A percentile compares a stretch with the other conserved stretches of the same genome.
These are phyloP conservation scores for Ceratobasidium sp. DNA, from an alignment of 1,284 basidiomycete genomes.

Conservation along the genomic window DNA sequence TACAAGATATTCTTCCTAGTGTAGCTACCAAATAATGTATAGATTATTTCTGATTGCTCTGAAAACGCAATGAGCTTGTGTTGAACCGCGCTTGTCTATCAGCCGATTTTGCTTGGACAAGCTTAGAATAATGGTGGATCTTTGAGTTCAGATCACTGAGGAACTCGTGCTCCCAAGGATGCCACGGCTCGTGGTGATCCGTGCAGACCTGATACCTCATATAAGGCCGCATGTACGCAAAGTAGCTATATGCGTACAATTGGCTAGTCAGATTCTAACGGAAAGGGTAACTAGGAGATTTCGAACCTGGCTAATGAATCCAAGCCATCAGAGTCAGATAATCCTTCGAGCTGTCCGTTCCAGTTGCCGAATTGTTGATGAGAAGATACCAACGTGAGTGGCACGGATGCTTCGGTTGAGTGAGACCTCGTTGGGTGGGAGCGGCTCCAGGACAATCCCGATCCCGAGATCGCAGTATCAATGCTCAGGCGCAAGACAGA, in stretches of 20 bases:
- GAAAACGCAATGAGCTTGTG: too few species aligned
- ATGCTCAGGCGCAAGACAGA: constrained; percentile 1
- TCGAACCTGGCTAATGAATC: background rate
- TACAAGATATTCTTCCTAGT: too few species aligned
- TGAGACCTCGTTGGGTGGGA: background rate
- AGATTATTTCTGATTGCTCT: too few species aligned
- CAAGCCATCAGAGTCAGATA: background rate
- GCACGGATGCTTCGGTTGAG: background rate
- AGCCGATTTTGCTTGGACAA: too few species aligned
- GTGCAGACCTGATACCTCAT: background rate
- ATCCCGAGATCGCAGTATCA: background rate
- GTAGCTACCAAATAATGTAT: too few species aligned
- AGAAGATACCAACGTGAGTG: constrained; percentile 2
- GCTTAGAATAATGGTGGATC: background rate
- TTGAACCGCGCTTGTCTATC: too few species aligned
- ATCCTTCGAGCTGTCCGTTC: background rate
- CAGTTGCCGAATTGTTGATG: background rate
- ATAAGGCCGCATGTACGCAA: background rate
- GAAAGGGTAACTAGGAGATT: too few species aligned
- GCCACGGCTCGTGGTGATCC: constrained; percentile 1
- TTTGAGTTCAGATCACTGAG: background rate
- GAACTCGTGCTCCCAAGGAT: background rate
- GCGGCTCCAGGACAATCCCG: background rate
- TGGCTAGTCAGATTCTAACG: background rate
- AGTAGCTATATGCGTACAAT: background rate